These are phyloP conservation scores for Penicillium maclennaniae DNA, from an alignment of 495 filamentous ascomycete species.

Conservation along the genomic window DNA sequence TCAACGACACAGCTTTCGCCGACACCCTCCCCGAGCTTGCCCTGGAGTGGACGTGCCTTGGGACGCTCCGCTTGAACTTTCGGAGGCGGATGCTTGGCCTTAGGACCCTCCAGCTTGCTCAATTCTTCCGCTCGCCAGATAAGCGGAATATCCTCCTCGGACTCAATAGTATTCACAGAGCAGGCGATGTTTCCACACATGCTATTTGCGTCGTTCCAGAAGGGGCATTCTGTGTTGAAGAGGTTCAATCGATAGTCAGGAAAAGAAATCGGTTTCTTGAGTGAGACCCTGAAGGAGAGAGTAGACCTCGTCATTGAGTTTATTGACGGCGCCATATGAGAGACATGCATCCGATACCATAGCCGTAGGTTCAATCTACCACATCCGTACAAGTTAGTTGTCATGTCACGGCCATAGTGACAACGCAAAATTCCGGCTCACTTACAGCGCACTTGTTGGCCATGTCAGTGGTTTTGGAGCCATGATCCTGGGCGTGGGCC, in stretches of 20 bases:
- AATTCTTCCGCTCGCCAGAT: slow-evolving; percentile 92
- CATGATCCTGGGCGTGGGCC: slow-evolving; percentile 37
- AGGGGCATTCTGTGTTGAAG: slow-evolving; percentile 92
- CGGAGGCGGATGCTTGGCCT: slow-evolving; percentile 79
- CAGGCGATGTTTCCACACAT: slow-evolving; percentile 98
- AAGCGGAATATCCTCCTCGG: slow-evolving; percentile 85
- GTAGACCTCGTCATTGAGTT: slow-evolving; percentile 71
- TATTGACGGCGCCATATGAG: slow-evolving; percentile 84
- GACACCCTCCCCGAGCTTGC: slow-evolving; percentile 77
- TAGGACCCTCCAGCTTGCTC: slow-evolving; percentile 88
- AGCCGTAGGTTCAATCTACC: slow-evolving; percentile 57
- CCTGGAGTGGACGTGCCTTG: slow-evolving; percentile 71
- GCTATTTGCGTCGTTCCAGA: slow-evolving; percentile 89
- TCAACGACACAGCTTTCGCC: slow-evolving; percentile 96
- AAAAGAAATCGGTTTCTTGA: slow-evolving; percentile 90
- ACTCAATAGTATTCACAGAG: slow-evolving; percentile 92
- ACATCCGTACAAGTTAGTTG: slow-evolving; percentile 4
- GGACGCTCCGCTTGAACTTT: slow-evolving; percentile 62
- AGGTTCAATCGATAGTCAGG: slow-evolving; percentile 94
- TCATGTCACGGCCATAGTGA: not conserved
- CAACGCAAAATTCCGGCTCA: slow-evolving; percentile 9
- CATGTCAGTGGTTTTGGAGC: slow-evolving; percentile 34
- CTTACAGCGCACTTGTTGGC: slow-evolving; percentile 64
- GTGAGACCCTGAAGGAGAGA: slow-evolving; percentile 80
- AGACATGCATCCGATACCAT: slow-evolving; percentile 85